Base-by-base conservation (phyloP, 371 early-diverging fungal genomes). In the Smittium mucronatum region DNA sequence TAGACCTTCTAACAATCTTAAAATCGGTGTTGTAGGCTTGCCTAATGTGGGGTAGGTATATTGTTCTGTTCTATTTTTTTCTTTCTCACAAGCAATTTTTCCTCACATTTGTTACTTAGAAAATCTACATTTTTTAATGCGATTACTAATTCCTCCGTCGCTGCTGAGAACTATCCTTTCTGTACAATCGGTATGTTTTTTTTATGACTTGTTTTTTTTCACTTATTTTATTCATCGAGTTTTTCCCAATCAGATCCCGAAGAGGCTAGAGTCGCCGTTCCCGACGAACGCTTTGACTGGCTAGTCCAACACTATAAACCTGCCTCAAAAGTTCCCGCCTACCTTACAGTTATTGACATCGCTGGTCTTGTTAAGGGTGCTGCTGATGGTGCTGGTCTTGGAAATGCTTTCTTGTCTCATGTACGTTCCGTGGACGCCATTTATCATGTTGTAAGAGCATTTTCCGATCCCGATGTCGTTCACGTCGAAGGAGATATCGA, bases 351-450 rank as follows among this genome's bases (percentile, higher is more conserved):
- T 59, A 93, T 92, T 72, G 99, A 99, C 80, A 99, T 99, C 82
- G 99, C 99, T 47, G 99, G 99, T 35, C 86, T 99, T 36, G 96
- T 99, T 58, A 93, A 94, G 77, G 97, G 97, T 61, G 95, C 98
- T 16, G 81, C 91, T 16, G 82, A 84, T 36, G 97, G 97, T 36
- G 88, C 86, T 34, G 96, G 96, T n/a, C 85, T 97, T 68, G 99
- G 99, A 61, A 99, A 99, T 74, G 90, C 91, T 58, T 99, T 99
- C 85, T 79, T 99, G 81, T 91, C 94, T 63, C 90, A 99, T 80
- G 93, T 99, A 67, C 86, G 91, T 73, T 90, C 94, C 29, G 97
- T 97, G 0, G 99, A 99, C 82, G 99, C 97, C 2, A 93, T 99
- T 63, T 99, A 91, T 84, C 99, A 99, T 74, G 89, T 99, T 59